Base-by-base conservation (phyloP, 2,329 filamentous ascomycete species). In the Ramichloridium luteum region DNA sequence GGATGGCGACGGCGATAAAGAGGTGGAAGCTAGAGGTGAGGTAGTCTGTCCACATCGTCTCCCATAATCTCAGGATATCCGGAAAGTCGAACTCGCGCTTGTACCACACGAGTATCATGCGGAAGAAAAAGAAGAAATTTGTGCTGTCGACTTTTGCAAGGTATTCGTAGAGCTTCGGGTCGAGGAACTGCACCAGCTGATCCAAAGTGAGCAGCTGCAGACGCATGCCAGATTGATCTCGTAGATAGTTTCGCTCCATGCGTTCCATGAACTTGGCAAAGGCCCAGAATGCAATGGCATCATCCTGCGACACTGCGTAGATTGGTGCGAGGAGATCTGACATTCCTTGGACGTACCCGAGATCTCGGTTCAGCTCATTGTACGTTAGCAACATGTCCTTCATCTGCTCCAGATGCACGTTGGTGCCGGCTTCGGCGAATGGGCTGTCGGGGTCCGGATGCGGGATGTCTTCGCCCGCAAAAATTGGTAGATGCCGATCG, bases 111-210 rank as follows among this genome's bases (percentile, higher is more conserved):
- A 98, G 68, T 18, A 98, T 68, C 90, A 96, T 96, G 38, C 90
- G 81, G 72, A 96, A 98, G 66, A 98, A 96, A 65, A 98, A 98
- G 61, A 98, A 98, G 59, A 98, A 98, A 56, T 98, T 98, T 14
- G 90, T 98, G 50, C 81, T 92, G 49, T 98, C 92, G 13, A 86
- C 82, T 11, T 72, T 77, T 55, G 93, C 75, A 0, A 98, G 72
- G 48, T 98, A 90, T 2, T 81, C 68, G 58, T 94, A 96, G 5
- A 98, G 74, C 53, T 85, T 81, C 0, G 92, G 90, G 45, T 98
- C 90, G 75, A 98, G 86, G 35, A 98, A 82, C 53, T 93, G 85
- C 9, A 96, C 85, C 1, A 98, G 76, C 43, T 98, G 85, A 51
- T 98, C 86, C 3, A 98, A 73, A 0, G 88, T 85, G 23, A 84